Percentiles rank a stretch among this genome's conserved stretches.
Evolutionary conservation across 2,329 filamentous ascomycete species (phyloP).

Genomic region (Aurifilum marmelostoma): DNA sequence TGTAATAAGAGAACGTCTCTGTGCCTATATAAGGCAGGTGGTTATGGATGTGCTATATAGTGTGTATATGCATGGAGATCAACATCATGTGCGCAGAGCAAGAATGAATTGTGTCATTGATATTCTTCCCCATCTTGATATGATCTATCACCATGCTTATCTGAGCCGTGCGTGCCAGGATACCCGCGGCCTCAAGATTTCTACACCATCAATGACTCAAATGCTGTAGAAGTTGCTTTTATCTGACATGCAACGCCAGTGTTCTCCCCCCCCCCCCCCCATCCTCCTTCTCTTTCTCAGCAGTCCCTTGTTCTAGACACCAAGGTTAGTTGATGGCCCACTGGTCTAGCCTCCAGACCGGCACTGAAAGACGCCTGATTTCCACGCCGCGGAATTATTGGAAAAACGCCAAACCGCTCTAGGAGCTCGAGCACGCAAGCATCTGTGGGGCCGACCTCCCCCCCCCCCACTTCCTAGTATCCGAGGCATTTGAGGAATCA

Average conservation of each 20-base stretch:
- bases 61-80: neutral
- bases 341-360: neutral
- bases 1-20: constrained; percentile 11
- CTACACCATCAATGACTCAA: neutral
- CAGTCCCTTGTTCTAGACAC: neutral
- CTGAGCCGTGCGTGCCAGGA: neutral
- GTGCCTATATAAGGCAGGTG: constrained; percentile 7
- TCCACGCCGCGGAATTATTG: neutral
- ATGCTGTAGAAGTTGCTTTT: neutral
- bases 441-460: neutral
- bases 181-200: neutral
- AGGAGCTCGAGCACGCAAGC: neutral
- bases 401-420: neutral
- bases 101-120: neutral
- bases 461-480: neutral
- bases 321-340: neutral
- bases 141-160: neutral
- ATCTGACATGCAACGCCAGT: neutral
- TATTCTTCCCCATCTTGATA: neutral
- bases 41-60: neutral
- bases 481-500: neutral
- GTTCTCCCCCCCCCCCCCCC: too few relatives aligned
- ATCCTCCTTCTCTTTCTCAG: too few relatives aligned
- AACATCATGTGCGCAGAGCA: constrained; percentile 8
- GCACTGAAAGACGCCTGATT: neutral